phyloP scores from a whole-genome alignment of 1,139 yeast genomes.

The Candida sanyaensis region DNA sequence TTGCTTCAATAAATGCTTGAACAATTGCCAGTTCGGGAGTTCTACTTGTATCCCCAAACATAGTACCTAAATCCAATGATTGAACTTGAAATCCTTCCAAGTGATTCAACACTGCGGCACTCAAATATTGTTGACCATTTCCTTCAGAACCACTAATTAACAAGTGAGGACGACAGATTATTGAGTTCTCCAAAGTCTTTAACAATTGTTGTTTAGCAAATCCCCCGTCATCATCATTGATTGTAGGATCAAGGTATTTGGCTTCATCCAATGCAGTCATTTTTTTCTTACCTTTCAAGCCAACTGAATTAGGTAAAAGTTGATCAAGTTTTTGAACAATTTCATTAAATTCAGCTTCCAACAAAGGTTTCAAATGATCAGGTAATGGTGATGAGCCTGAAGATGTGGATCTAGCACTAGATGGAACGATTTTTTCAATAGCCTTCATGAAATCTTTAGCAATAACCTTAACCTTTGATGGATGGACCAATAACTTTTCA shows the following conservation, averaged over 20 bases:
- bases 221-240: constrained; percentile 62
- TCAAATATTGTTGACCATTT: constrained; percentile 84
- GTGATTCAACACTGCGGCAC: constrained; percentile 78
- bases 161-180: constrained; percentile 82
- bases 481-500: constrained; percentile 74
- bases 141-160: constrained; percentile 77
- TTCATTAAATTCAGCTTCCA: constrained; percentile 49
- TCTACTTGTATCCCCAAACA: constrained; percentile 78
- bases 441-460: constrained; percentile 89
- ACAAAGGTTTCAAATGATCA: constrained; percentile 62
- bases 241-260: constrained; percentile 59
- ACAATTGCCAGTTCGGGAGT: constrained; percentile 85
- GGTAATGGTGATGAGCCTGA: constrained; percentile 81
- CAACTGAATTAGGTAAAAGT: constrained; percentile 60
- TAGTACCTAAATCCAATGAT: constrained; percentile 74
- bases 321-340: constrained; percentile 53
- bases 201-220: constrained; percentile 67
- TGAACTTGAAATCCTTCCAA: constrained; percentile 93
- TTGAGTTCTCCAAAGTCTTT: constrained; percentile 57
- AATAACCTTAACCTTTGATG: constrained; percentile 69
- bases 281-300: constrained; percentile 38
- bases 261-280: constrained; percentile 70
- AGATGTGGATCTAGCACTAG: constrained; percentile 84
- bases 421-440: constrained; percentile 84
- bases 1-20: constrained; percentile 84